Base-by-base conservation (phyloP, 2,329 filamentous ascomycete genomes). In the Talaromyces sp. region DNA sequence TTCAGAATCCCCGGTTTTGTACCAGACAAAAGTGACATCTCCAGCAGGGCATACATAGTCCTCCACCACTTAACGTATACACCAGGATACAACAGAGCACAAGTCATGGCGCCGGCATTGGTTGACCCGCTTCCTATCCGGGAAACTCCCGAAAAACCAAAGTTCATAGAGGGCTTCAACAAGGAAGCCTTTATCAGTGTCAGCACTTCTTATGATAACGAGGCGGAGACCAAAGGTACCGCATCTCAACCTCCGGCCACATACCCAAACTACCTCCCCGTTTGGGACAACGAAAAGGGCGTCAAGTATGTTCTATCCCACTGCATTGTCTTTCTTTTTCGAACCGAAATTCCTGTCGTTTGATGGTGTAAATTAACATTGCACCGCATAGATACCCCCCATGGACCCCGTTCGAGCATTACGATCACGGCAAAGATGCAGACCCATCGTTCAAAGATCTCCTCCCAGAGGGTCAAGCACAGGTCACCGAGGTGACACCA, bases 391-490 rank as follows among this genome's bases (percentile, higher is more conserved):
- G 74, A 82, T 81, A 76, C 68, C 81, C 85, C 61, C 87, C 89
- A 6, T 81, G 91, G 7, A 78, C 87, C 64, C 85, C 83, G 0
- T 93, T 92, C 68, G 82, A 89, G 70, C 89, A 92, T 72, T 84
- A 85, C 65, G 90, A 94, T 61, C 89, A 89, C 68, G 90, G 90
- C 67, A 87, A 88, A 68, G 87, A 92, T 67, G 90, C 90, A 54
- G 88, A 93, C 70, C 79, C 84, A 1, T 77, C 80, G 1, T 92
- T 89, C 69, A 83, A 86, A 0, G 89, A 92, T 65, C 84, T 94
- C 2, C 79, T 94, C 1, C 79, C 82, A 2, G 68, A 73, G 51
- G 74, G 66, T 44, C 67, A 72, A 63, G 71, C 65, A 40, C 75
- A 81, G 34, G 76, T 87, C 50, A 81, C 78, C 10, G 80, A 92